phyloP scores from a whole-genome alignment of 2,329 filamentous ascomycete species.

The Penicillium sclerotiorum region DNA sequence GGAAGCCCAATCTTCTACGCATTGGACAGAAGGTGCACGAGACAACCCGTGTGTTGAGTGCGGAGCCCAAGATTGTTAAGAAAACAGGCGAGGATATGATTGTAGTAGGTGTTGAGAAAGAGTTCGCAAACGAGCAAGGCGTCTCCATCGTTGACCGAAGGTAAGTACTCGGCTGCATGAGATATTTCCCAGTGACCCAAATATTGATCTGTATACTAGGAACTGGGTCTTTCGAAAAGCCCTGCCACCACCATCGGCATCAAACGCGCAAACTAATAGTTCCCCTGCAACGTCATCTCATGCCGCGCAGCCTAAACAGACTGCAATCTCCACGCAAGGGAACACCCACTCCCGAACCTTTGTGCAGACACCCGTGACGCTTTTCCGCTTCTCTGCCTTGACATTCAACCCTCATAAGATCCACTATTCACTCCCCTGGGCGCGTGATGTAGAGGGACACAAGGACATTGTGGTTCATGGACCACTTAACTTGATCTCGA shows the following conservation, averaged over 20 bases:
- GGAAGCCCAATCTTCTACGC: slow-evolving; percentile 45
- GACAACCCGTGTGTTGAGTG: slow-evolving; percentile 58
- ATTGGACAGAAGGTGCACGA: slow-evolving; percentile 62
- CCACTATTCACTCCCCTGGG: slow-evolving; percentile 48
- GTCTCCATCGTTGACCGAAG: slow-evolving; percentile 59
- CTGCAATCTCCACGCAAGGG: slow-evolving; percentile 22
- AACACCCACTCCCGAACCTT: slow-evolving; percentile 36
- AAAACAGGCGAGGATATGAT: slow-evolving; percentile 64
- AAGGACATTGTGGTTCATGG: slow-evolving; percentile 48
- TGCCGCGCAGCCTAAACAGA: slow-evolving; percentile 15
- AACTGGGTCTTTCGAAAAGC: slow-evolving; percentile 51
- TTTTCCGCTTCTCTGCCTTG: slow-evolving; percentile 49
- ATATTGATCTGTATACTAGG: slow-evolving; percentile 21
- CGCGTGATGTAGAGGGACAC: slow-evolving; percentile 47
- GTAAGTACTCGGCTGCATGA: slow-evolving; percentile 29
- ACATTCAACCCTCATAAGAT: slow-evolving; percentile 51
- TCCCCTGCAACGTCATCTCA: slow-evolving; percentile 14
- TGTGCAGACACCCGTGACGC: slow-evolving; percentile 41
- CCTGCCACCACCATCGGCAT: slow-evolving; percentile 24
- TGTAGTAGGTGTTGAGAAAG: slow-evolving; percentile 66
- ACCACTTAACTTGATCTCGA: slow-evolving; percentile 47
- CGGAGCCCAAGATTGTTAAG: slow-evolving; percentile 57
- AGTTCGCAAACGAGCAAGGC: slow-evolving; percentile 56
- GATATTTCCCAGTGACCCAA: neutral
- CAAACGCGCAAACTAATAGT: slow-evolving; percentile 5